phyloP scores from a whole-genome alignment of 495 filamentous ascomycete species.

The Talaromyces proteolyticus region DNA sequence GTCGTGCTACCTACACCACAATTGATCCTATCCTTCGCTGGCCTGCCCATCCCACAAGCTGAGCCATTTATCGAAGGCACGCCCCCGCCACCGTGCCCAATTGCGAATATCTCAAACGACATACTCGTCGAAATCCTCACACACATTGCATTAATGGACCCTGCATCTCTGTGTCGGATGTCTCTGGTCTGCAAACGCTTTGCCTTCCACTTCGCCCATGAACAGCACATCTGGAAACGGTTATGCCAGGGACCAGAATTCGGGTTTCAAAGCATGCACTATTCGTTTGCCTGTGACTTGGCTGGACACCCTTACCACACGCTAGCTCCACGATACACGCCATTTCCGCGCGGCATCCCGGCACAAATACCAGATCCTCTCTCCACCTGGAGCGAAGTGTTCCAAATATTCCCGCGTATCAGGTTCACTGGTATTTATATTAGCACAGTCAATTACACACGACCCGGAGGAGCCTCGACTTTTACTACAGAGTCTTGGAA shows the following conservation, averaged over 20 bases:
- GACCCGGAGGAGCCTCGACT: constrained; percentile 61
- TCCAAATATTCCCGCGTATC: constrained; percentile 75
- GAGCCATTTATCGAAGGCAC: constrained; percentile 56
- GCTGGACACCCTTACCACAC: constrained; percentile 51
- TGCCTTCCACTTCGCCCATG: constrained; percentile 76
- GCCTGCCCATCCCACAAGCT: constrained; percentile 54
- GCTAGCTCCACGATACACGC: constrained; percentile 29
- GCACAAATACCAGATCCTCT: constrained; percentile 30
- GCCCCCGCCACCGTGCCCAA: constrained; percentile 66
- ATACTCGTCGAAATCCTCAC: constrained; percentile 69
- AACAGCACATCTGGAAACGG: constrained; percentile 85
- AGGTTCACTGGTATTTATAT: constrained; percentile 96
- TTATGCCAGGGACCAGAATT: constrained; percentile 63
- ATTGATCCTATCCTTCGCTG: constrained; percentile 70
- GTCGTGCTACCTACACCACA: constrained; percentile 53
- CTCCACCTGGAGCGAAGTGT: constrained; percentile 55
- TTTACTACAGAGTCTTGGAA: constrained; percentile 59
- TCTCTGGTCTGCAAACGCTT: constrained; percentile 80
- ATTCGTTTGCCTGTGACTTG: constrained; percentile 62
- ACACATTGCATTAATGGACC: constrained; percentile 67
- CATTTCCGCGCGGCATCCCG: constrained; percentile 25
- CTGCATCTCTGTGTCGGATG: constrained; percentile 73
- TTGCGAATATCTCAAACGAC: constrained; percentile 74
- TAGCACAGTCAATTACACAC: constrained; percentile 89
- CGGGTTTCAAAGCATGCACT: constrained; percentile 82